These are phyloP conservation scores for Sphagnum tenellum DNA, from an alignment of 225 moss, liverwort and hornwort genomes.

Conservation along the genomic window DNA sequence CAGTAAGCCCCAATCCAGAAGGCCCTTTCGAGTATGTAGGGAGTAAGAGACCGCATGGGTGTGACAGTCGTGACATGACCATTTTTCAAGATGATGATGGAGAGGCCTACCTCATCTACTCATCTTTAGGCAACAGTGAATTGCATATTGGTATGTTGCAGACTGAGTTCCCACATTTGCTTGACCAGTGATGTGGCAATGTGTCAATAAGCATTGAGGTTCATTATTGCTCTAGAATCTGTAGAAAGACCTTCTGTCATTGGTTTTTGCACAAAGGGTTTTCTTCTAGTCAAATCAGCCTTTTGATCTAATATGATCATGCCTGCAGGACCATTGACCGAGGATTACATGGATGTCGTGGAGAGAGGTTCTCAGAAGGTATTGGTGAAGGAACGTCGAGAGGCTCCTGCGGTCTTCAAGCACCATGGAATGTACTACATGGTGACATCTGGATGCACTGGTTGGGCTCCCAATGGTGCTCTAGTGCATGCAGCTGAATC, in stretches of 20 bases:
- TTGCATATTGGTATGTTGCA: conserved; percentile 64
- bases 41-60: conserved; percentile 84
- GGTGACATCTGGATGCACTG: conserved; percentile 87
- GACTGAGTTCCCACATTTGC: no score
- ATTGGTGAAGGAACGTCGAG: conserved; percentile 74
- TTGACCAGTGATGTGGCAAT: no score
- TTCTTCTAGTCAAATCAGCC: no score
- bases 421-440: conserved; percentile 76
- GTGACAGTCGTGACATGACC: conserved; percentile 97
- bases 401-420: conserved; percentile 94
- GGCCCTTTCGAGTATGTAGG: conserved; percentile 85
- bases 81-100: conserved; percentile 87
- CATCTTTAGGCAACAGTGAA: conserved; percentile 77
- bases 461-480: conserved; percentile 81
- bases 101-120: conserved; percentile 80
- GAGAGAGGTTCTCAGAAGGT: conserved; percentile 67
- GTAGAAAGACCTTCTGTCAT: no score
- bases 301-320: no score
- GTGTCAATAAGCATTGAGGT: no score
- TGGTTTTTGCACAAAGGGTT: no score
- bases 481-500: conserved; percentile 85
- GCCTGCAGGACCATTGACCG: conserved; percentile 48
- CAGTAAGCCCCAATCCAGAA: conserved; percentile 67
- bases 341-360: conserved; percentile 75
- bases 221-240: no score